These are phyloP conservation scores for Sparassis latifolia DNA, from an alignment of 1,284 basidiomycete species.

Conservation along the genomic window DNA sequence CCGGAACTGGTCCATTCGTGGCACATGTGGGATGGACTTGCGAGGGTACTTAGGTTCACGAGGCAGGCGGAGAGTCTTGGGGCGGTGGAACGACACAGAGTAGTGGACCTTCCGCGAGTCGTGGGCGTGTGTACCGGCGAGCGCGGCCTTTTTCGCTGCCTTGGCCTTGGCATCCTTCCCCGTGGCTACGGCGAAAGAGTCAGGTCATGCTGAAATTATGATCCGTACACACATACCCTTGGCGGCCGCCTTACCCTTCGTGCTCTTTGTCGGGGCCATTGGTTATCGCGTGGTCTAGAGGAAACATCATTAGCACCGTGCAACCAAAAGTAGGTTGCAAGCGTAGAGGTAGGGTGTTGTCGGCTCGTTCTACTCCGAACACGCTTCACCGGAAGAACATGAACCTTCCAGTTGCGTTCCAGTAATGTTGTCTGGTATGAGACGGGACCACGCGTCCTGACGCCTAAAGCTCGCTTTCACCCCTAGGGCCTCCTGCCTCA, in stretches of 20 bases:
- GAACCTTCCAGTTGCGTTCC: neutral
- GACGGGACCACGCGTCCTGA: neutral
- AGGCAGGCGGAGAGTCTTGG: constrained; percentile 86
- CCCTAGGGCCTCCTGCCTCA: neutral
- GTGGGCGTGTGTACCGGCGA: constrained; percentile 80
- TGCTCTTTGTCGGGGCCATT: constrained; percentile 60
- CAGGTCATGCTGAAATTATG: neutral
- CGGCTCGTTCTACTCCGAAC: neutral
- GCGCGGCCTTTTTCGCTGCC: constrained; percentile 93
- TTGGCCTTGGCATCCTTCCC: constrained; percentile 77
- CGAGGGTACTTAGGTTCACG: constrained; percentile 91
- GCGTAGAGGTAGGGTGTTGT: neutral
- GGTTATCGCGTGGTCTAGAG: constrained; percentile 10
- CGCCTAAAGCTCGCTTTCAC: neutral
- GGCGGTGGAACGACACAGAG: constrained; percentile 93
- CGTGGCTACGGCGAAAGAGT: constrained; percentile 14
- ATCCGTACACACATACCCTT: constrained; percentile 34
- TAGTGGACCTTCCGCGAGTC: constrained; percentile 80
- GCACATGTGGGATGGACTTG: constrained; percentile 91
- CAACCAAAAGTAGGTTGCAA: no score
- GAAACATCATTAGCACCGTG: no score
- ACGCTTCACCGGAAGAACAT: neutral
- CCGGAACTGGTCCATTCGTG: constrained; percentile 95
- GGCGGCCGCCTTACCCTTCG: constrained; percentile 51
- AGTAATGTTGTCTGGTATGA: neutral